Conservation (phyloP, 1,284 basidiomycete genomes). For the Ustilago loliicola region DNA sequence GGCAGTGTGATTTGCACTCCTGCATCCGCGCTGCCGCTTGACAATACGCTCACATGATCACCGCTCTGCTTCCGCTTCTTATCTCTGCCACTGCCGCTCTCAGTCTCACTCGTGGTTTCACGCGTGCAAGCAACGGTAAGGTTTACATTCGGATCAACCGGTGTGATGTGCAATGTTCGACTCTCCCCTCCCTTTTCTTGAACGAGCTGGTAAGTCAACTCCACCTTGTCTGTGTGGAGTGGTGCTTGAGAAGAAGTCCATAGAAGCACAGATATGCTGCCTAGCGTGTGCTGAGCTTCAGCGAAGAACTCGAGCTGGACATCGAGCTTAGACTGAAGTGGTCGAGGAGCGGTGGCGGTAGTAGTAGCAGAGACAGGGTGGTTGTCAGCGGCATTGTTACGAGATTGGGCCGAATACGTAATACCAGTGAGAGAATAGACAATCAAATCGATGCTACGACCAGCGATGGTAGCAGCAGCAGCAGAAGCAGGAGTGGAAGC, state of each 20-base stretch:
- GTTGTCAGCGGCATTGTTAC: slow-evolving; percentile 34
- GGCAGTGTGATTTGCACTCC: slow-evolving; percentile 11
- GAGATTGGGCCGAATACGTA: not conserved
- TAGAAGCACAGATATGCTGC: slow-evolving; percentile 37
- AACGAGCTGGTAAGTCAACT: slow-evolving; percentile 16
- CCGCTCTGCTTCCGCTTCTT: slow-evolving; percentile 19
- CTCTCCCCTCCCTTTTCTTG: slow-evolving; percentile 5
- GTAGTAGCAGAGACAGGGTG: slow-evolving; percentile 4
- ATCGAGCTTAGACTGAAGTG: slow-evolving; percentile 26
- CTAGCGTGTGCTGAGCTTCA: slow-evolving; percentile 47
- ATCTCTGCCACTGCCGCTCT: slow-evolving; percentile 12
- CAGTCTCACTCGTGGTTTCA: slow-evolving; percentile 13
- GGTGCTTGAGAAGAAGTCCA: slow-evolving; percentile 14
- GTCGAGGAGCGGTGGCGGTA: not conserved
- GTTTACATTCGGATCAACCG: slow-evolving; percentile 7
- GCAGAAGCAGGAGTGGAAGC: slow-evolving; percentile 13
- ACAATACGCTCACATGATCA: slow-evolving; percentile 25
- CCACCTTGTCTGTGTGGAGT: not conserved
- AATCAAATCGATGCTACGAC: slow-evolving; percentile 7
- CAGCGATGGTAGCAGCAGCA: slow-evolving; percentile 10
- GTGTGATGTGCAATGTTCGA: slow-evolving; percentile 12
- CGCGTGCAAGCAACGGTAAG: slow-evolving; percentile 6
- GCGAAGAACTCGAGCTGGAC: slow-evolving; percentile 39
- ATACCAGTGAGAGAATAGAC: slow-evolving; percentile 7
- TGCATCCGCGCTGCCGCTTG: not conserved